phyloP scores from a whole-genome alignment of 176 grass and related monocot species.

The Areca catechu region DNA sequence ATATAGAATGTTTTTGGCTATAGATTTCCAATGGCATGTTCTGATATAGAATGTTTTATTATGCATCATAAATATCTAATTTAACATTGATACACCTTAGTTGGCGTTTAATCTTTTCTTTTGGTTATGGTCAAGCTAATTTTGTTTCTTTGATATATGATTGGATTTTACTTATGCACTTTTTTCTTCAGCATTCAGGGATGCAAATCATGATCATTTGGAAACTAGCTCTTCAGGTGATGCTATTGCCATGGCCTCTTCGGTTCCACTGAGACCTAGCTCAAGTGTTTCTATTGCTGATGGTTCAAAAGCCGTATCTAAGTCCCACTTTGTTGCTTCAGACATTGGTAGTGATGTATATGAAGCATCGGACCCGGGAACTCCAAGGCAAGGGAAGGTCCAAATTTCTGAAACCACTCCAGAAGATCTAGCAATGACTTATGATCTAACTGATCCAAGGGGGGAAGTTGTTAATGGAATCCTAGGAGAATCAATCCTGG shows the following conservation, averaged over 20 bases:
- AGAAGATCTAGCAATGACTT: constrained; percentile 20
- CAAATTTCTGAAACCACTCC: constrained; percentile 22
- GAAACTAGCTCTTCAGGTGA: constrained; percentile 47
- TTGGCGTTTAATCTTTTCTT: too few relatives aligned
- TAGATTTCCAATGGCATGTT: too few relatives aligned
- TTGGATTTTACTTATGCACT: not conserved
- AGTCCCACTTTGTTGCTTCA: constrained; percentile 21
- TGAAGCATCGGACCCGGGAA: constrained; percentile 28
- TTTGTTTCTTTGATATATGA: too few relatives aligned
- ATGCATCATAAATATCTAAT: too few relatives aligned
- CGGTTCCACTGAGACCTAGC: constrained; percentile 22
- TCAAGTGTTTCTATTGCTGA: constrained; percentile 32
- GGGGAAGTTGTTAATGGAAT: constrained; percentile 47
- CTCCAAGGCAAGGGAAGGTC: constrained; percentile 17
- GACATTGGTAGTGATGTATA: constrained; percentile 28
- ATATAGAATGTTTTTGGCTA: too few relatives aligned
- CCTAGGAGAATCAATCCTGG: constrained; percentile 36
- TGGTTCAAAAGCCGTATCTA: constrained; percentile 20
- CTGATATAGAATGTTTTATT: too few relatives aligned
- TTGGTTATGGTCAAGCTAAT: too few relatives aligned
- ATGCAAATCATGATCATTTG: constrained; percentile 42
- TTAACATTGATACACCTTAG: too few relatives aligned
- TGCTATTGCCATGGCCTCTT: constrained; percentile 21
- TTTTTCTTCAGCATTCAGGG: constrained; percentile 52
- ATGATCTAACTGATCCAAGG: constrained; percentile 14